Percentiles rank a stretch among this genome's conserved stretches.
These are phyloP conservation scores for Candida nanaspora DNA, from an alignment of 805 yeast genomes.

Conservation along the genomic window DNA sequence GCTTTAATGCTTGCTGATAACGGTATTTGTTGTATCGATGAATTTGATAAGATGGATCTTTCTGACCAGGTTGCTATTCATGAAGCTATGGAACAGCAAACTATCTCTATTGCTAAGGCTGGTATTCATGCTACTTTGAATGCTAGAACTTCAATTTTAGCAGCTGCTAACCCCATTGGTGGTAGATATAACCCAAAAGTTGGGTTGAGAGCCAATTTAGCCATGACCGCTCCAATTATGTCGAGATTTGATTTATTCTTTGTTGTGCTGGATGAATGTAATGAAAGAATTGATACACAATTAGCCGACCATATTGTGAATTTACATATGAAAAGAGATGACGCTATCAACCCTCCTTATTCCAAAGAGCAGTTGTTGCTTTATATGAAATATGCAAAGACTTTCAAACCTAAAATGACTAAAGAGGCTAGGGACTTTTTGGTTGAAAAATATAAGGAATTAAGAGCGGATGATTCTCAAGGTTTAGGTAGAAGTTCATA, in stretches of 20 bases:
- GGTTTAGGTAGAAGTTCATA: constrained; percentile 82
- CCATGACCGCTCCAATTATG: constrained; percentile 98
- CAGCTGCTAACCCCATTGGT: constrained; percentile 99
- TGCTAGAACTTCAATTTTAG: constrained; percentile 92
- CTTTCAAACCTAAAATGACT: constrained; percentile 86
- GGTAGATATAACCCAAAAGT: constrained; percentile 89
- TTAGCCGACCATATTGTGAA: constrained; percentile 90
- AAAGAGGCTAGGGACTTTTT: constrained; percentile 71
- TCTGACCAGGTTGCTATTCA: constrained; percentile 97
- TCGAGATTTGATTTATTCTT: constrained; percentile 95
- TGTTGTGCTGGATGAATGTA: constrained; percentile 91
- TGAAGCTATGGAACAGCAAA: constrained; percentile 99
- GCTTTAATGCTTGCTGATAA: constrained; percentile 98
- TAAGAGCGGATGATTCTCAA: constrained; percentile 85
- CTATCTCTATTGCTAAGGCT: constrained; percentile 96
- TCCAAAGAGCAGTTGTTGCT: constrained; percentile 82
- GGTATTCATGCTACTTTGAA: constrained; percentile 97
- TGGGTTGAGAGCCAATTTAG: constrained; percentile 77
- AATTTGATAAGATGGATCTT: constrained; percentile 96
- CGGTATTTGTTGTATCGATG: constrained; percentile 98
- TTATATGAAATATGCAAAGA: constrained; percentile 85
- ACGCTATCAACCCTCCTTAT: constrained; percentile 84
- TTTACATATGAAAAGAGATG: constrained; percentile 85
- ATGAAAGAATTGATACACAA: constrained; percentile 82
- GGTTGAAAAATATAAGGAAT: constrained; percentile 74